Conservation (phyloP, 257 asterid species). For the Solanum lycopersicoides region DNA sequence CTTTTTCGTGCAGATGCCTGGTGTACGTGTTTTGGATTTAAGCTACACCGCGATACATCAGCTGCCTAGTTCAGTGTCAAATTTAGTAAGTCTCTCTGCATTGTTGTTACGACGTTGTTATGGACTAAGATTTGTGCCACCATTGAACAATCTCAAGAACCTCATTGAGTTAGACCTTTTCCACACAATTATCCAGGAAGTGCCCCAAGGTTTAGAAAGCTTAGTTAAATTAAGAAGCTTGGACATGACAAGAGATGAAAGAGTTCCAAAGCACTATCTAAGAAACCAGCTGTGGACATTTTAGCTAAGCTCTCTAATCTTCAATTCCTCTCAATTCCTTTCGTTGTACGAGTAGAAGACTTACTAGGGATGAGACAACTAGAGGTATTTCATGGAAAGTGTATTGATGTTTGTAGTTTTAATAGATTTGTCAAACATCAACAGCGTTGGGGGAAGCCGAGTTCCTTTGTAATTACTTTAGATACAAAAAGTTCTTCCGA, state of each 20-base stretch:
- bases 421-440: background rate
- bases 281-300: background rate
- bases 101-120: background rate
- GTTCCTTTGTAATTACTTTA: background rate
- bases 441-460: background rate
- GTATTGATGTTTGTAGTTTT: background rate
- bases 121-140: background rate
- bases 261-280: background rate
- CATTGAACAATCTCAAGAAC: slow-evolving; percentile 1
- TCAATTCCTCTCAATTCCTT: background rate
- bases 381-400: background rate
- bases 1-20: background rate
- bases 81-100: slow-evolving; percentile 1
- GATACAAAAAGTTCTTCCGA: background rate
- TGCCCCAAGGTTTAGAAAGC: background rate
- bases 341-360: background rate
- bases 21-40: background rate
- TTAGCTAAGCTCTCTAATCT: background rate
- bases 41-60: background rate
- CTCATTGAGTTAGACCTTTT: background rate
- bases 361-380: background rate
- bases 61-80: background rate
- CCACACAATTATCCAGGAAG: background rate
- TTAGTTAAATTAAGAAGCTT: background rate
- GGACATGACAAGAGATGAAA: background rate